A percentile compares a stretch with the other conserved stretches of the same genome.
Conservation (phyloP, 495 filamentous ascomycete species). For the Penicillium paxilli region DNA sequence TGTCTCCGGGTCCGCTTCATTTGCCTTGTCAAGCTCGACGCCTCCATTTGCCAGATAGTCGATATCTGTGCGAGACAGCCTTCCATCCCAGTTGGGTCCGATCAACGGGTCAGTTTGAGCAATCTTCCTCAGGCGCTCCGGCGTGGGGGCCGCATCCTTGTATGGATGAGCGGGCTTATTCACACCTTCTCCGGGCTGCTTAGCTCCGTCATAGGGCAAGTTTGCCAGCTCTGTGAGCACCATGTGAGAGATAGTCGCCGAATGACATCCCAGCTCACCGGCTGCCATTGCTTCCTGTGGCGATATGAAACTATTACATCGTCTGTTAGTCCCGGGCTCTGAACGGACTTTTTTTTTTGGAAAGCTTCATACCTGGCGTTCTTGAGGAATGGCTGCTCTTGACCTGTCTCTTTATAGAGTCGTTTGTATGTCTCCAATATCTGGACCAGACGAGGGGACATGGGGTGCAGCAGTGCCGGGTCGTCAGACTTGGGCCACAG, state of each 20-base stretch:
- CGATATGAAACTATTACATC: conserved; percentile 6
- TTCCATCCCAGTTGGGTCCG: conserved; percentile 21
- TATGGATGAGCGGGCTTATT: conserved; percentile 22
- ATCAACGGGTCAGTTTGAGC: conserved; percentile 19
- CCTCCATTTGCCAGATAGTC: conserved; percentile 27
- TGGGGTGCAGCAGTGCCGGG: conserved; percentile 37
- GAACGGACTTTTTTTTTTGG: not conserved
- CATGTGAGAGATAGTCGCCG: conserved; percentile 18
- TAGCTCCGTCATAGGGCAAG: conserved; percentile 18
- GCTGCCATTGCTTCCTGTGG: conserved; percentile 21
- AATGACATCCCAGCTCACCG: conserved; percentile 21
- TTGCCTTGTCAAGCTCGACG: conserved; percentile 21
- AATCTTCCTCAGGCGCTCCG: conserved; percentile 15
- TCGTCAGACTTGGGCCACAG: conserved; percentile 33
- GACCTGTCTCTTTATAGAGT: conserved; percentile 41
- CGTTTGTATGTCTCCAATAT: conserved; percentile 36
- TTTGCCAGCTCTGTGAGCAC: conserved; percentile 21
- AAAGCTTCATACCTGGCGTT: conserved; percentile 36
- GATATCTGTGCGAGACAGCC: conserved; percentile 20
- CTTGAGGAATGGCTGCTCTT: conserved; percentile 41
- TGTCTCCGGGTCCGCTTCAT: conserved; percentile 18
- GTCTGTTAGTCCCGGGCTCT: conserved; percentile 1
- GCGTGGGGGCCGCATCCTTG: conserved; percentile 14
- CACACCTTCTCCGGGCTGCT: conserved; percentile 20
- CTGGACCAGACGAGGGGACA: conserved; percentile 37